Conservation (phyloP, 2,329 filamentous ascomycete species). For the Diaporthe sp. region DNA sequence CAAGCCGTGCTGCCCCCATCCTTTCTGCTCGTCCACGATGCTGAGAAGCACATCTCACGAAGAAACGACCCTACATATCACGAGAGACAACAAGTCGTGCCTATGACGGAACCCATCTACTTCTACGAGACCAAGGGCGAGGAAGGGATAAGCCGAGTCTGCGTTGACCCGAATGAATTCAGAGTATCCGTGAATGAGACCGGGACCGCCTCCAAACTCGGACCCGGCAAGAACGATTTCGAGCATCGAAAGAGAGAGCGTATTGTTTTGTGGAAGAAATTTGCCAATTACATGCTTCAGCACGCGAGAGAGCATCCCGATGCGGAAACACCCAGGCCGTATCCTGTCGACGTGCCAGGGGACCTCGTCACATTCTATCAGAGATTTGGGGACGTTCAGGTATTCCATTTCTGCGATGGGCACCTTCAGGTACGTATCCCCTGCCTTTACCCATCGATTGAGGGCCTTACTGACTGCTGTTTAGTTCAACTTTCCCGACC, state of each 20-base stretch:
- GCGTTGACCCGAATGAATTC: conserved; percentile 74
- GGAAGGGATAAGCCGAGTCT: conserved; percentile 72
- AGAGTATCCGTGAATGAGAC: conserved; percentile 67
- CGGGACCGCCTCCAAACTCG: conserved; percentile 71
- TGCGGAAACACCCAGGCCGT: conserved; percentile 41
- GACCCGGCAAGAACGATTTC: conserved; percentile 72
- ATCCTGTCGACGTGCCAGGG: conserved; percentile 57
- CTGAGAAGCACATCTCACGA: conserved; percentile 77
- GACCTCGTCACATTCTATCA: conserved; percentile 85
- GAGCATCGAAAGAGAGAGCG: conserved; percentile 76
- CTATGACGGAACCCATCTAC: conserved; percentile 75
- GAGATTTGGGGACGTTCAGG: conserved; percentile 82
- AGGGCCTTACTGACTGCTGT: background rate
- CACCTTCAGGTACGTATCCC: conserved; percentile 73
- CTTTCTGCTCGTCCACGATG: conserved; percentile 78
- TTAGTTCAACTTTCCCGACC: conserved; percentile 88
- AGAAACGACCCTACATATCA: conserved; percentile 66
- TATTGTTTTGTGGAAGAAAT: conserved; percentile 79
- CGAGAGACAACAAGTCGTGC: conserved; percentile 72
- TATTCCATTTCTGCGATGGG: conserved; percentile 85
- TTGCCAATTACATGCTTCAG: conserved; percentile 78
- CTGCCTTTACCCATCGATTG: conserved; percentile 19
- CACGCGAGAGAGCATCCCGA: conserved; percentile 37
- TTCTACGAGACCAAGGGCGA: conserved; percentile 81
- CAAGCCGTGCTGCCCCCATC: conserved; percentile 73